Conservation (phyloP, 2,329 filamentous ascomycete genomes). For the Penicillium italicum region DNA sequence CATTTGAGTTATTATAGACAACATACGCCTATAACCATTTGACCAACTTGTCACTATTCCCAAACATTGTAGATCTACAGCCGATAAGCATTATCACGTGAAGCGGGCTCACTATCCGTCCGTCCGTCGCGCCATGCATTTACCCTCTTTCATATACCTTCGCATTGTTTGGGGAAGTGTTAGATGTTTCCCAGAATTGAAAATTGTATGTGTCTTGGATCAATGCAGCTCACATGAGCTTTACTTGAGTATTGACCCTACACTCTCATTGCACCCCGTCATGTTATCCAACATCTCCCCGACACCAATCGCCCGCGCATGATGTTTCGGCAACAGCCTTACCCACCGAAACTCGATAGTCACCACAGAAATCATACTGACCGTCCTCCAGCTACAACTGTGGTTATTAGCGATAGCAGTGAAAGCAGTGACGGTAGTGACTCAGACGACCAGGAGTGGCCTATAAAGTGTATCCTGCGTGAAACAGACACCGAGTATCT, state of each 20-base stretch:
- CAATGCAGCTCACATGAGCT: conserved; percentile 2
- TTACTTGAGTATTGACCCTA: conserved; percentile 1
- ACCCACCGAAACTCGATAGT: conserved; percentile 5
- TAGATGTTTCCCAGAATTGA: conserved; percentile 1
- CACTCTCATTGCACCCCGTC: conserved; percentile 1
- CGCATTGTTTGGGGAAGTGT: neutral
- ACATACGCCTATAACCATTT: neutral
- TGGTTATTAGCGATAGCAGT: conserved; percentile 2
- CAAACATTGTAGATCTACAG: conserved; percentile 1
- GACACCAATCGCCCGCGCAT: conserved; percentile 3
- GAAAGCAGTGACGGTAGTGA: conserved; percentile 7
- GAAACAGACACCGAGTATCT: conserved; percentile 36
- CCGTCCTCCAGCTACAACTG: conserved; percentile 11
- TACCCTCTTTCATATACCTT: conserved; percentile 17
- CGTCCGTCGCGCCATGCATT: conserved; percentile 15
- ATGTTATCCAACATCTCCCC: conserved; percentile 2
- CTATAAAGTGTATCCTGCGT: conserved; percentile 37
- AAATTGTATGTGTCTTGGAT: conserved; percentile 4
- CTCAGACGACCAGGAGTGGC: conserved; percentile 32
- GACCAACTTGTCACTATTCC: neutral
- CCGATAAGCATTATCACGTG: conserved; percentile 34
- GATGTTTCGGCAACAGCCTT: conserved; percentile 1
- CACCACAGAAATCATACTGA: conserved; percentile 14
- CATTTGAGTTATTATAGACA: neutral
- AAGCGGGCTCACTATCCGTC: conserved; percentile 22